Percentiles rank a stretch among this genome's conserved stretches.
These are phyloP conservation scores for Claviceps humidiphila DNA, from an alignment of 2,329 filamentous ascomycete species.

Conservation along the genomic window DNA sequence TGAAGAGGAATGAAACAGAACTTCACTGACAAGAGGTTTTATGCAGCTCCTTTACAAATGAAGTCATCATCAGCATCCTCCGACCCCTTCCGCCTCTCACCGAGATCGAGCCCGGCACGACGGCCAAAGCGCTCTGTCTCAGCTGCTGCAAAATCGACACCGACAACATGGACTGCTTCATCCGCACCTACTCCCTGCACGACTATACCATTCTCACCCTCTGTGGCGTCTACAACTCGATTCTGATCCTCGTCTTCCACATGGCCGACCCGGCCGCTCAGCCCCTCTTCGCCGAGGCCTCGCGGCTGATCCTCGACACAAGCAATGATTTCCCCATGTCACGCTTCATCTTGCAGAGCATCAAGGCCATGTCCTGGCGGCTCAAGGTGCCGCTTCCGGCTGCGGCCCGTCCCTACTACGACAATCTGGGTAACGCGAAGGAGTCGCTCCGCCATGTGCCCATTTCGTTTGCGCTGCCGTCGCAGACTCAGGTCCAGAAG, in stretches of 20 bases:
- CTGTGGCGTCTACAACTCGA: slow-evolving; percentile 8
- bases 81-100: slow-evolving; percentile 2
- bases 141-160: slow-evolving; percentile 5
- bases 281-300: slow-evolving; percentile 6
- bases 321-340: slow-evolving; percentile 7
- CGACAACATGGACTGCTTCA: slow-evolving; percentile 4
- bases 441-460: slow-evolving; percentile 8
- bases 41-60: slow-evolving; percentile 6
- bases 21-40: too few species aligned
- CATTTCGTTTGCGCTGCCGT: slow-evolving; percentile 9
- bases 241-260: slow-evolving; percentile 6
- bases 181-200: slow-evolving; percentile 3
- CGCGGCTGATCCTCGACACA: slow-evolving; percentile 4
- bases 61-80: slow-evolving; percentile 8
- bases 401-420: slow-evolving; percentile 3
- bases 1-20: neutral
- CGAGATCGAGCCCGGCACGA: slow-evolving; percentile 5
- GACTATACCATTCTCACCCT: slow-evolving; percentile 9
- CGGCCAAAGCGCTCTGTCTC: slow-evolving; percentile 5
- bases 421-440: slow-evolving; percentile 3
- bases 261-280: slow-evolving; percentile 4
- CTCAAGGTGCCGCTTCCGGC: slow-evolving; percentile 6
- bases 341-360: slow-evolving; percentile 7
- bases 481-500: slow-evolving; percentile 5
- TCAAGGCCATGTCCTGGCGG: slow-evolving; percentile 9